phyloP scores from a whole-genome alignment of 1,284 basidiomycete genomes.

The Fomitiporia mediterranea region DNA sequence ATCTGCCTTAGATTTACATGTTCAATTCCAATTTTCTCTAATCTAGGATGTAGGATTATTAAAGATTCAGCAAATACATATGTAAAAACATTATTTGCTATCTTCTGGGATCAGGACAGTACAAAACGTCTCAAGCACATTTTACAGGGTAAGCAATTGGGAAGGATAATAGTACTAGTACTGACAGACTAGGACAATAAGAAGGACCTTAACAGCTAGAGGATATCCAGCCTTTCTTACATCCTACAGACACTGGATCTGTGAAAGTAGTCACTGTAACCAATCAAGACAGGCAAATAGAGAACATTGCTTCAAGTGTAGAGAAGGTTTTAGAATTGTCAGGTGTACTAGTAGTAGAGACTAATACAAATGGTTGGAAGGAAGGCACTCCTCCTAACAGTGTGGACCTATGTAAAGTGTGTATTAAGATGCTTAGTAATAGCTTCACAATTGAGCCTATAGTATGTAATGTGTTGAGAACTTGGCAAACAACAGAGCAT shows the following conservation, averaged over 20 bases:
- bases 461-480: not conserved
- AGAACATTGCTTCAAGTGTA: not conserved
- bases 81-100: slow-evolving; percentile 1
- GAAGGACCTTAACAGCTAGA: slow-evolving; percentile 8
- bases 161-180: not conserved
- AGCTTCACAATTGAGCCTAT: no score
- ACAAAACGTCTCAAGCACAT: not conserved
- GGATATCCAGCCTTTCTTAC: slow-evolving; percentile 8
- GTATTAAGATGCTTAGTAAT: not conserved
- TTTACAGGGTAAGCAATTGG: not conserved
- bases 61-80: slow-evolving; percentile 12
- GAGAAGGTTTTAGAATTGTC: not conserved
- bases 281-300: not conserved
- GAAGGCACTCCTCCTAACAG: no score
- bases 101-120: not conserved
- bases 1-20: not conserved
- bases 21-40: no score
- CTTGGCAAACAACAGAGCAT: not conserved
- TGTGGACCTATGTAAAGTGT: no score
- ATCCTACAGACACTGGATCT: not conserved
- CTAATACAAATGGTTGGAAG: not conserved
- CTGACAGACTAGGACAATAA: not conserved
- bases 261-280: not conserved
- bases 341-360: no score
- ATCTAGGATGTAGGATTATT: slow-evolving; percentile 4